phyloP scores from a whole-genome alignment of 345 rosid genomes.

The Iberis pinnata region DNA sequence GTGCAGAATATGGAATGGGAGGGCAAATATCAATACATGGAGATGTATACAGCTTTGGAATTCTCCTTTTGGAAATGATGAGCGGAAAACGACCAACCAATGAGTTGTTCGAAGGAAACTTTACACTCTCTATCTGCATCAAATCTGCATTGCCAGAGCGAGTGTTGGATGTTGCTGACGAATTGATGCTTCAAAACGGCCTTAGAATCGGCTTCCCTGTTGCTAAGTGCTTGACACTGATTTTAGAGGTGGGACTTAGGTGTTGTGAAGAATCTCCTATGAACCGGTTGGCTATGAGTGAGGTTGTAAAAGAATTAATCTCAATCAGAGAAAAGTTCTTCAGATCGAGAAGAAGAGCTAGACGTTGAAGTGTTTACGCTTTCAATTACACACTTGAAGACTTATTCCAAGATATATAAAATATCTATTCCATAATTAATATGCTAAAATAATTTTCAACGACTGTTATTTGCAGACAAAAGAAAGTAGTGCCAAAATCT shows the following conservation, averaged over 20 bases:
- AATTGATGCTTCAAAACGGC: slow-evolving; percentile 8
- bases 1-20: slow-evolving; percentile 12
- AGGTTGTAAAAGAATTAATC: slow-evolving; percentile 16
- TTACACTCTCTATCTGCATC: slow-evolving; percentile 17
- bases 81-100: slow-evolving; percentile 33
- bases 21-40: slow-evolving; percentile 9
- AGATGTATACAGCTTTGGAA: slow-evolving; percentile 31
- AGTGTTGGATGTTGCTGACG: slow-evolving; percentile 8
- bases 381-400: neutral
- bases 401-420: neutral
- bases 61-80: slow-evolving; percentile 32
- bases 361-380: slow-evolving; percentile 1
- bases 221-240: slow-evolving; percentile 5
- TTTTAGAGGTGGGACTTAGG: slow-evolving; percentile 25
- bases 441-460: neutral
- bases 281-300: slow-evolving; percentile 16
- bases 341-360: slow-evolving; percentile 10
- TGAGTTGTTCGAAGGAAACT: slow-evolving; percentile 19
- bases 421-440: neutral
- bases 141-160: slow-evolving; percentile 16
- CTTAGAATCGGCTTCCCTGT: slow-evolving; percentile 7
- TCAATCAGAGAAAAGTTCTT: slow-evolving; percentile 23
- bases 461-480: too few species aligned
- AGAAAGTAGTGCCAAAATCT: too few species aligned
- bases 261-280: slow-evolving; percentile 25